Conservation (phyloP, 2,329 filamentous ascomycete species). For the Nothomitra cinnamomea region DNA sequence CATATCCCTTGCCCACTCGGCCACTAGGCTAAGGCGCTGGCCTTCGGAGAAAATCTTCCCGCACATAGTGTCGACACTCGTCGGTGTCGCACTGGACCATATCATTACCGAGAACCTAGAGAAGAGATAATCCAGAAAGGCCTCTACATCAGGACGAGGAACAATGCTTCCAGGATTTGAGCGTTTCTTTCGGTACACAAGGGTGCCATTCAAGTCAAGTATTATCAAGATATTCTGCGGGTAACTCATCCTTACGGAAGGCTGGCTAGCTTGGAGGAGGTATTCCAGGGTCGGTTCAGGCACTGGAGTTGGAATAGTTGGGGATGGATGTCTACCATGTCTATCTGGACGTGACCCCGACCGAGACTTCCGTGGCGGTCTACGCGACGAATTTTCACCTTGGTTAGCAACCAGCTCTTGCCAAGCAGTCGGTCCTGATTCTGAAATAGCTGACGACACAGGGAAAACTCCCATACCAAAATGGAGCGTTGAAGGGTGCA, state of each 20-base stretch:
- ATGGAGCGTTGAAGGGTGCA: no score
- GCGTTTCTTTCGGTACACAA: slow-evolving; percentile 52
- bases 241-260: slow-evolving; percentile 24
- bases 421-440: no score
- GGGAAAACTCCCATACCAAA: no score
- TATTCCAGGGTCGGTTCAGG: slow-evolving; percentile 46
- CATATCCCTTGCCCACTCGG: slow-evolving; percentile 61
- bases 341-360: neutral
- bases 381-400: no score
- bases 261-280: slow-evolving; percentile 33
- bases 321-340: neutral
- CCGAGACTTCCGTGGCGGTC: no score
- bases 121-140: slow-evolving; percentile 61
- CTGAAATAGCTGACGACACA: no score
- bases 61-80: slow-evolving; percentile 56
- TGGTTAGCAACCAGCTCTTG: no score
- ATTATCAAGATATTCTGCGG: slow-evolving; percentile 60
- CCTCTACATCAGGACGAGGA: slow-evolving; percentile 46
- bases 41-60: slow-evolving; percentile 40
- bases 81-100: slow-evolving; percentile 70
- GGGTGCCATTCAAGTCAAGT: slow-evolving; percentile 84
- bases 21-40: slow-evolving; percentile 40
- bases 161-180: slow-evolving; percentile 36
- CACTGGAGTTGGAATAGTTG: slow-evolving; percentile 17
- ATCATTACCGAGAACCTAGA: slow-evolving; percentile 64